A percentile compares a stretch with the other conserved stretches of the same genome.
Evolutionary conservation across 352 stramenopile genomes (phyloP).

Genomic region (Phytophthora litchii): DNA sequence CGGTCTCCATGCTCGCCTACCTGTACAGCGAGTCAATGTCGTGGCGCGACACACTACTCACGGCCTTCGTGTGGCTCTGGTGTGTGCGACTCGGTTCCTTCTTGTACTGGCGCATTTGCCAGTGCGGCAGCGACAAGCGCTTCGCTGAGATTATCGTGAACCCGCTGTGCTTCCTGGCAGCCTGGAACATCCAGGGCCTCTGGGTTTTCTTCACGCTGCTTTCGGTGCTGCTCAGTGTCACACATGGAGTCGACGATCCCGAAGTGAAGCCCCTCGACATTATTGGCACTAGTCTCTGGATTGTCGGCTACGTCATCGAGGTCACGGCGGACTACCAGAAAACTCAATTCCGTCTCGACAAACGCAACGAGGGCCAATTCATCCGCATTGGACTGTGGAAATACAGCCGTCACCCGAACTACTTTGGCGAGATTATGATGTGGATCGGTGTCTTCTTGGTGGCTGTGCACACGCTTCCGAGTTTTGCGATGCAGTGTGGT

Average conservation of each 20-base stretch:
- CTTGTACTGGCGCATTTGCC: constrained; percentile 72
- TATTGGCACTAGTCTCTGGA: constrained; percentile 52
- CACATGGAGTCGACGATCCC: constrained; percentile 33
- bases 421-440: constrained; percentile 92
- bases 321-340: constrained; percentile 85
- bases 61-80: constrained; percentile 78
- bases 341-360: constrained; percentile 68
- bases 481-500: constrained; percentile 34
- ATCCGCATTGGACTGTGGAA: constrained; percentile 85
- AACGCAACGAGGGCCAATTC: constrained; percentile 76
- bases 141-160: constrained; percentile 73
- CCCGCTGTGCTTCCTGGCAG: constrained; percentile 67
- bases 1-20: constrained; percentile 60
- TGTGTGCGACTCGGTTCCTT: constrained; percentile 78
- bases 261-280: constrained; percentile 51
- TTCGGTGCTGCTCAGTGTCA: constrained; percentile 62
- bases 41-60: constrained; percentile 66
- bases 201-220: constrained; percentile 83
- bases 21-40: constrained; percentile 17
- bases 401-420: constrained; percentile 94
- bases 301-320: constrained; percentile 73
- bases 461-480: constrained; percentile 50
- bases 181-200: constrained; percentile 86
- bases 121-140: constrained; percentile 69
- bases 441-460: constrained; percentile 79